Percentiles rank a stretch among this genome's conserved stretches.
Conservation (phyloP, 1,139 yeast genomes). For the Scheffersomyces parashehatae region DNA sequence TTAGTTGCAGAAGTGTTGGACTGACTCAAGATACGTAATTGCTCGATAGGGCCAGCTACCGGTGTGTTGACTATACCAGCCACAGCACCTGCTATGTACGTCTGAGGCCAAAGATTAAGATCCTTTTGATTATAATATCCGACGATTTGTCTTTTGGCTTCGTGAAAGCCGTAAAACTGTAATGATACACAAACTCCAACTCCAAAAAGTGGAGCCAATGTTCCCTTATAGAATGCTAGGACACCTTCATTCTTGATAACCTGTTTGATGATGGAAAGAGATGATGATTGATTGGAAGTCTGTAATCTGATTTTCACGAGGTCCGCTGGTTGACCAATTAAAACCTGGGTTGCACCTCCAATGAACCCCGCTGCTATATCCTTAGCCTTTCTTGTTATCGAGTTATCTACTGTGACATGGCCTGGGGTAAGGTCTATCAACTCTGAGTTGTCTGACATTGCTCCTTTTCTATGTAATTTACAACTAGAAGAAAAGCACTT, state of each 20-base stretch:
- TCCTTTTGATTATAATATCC: slow-evolving; percentile 26
- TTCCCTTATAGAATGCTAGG: slow-evolving; percentile 57
- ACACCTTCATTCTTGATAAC: slow-evolving; percentile 63
- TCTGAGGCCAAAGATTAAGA: slow-evolving; percentile 58
- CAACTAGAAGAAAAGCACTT: too few species aligned
- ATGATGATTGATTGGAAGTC: slow-evolving; percentile 40
- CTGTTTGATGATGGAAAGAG: slow-evolving; percentile 51
- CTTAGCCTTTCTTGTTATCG: slow-evolving; percentile 56
- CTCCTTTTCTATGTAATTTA: too few species aligned
- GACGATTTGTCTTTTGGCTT: slow-evolving; percentile 63
- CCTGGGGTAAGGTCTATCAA: not conserved
- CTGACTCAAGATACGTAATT: slow-evolving; percentile 69
- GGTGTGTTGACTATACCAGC: slow-evolving; percentile 81
- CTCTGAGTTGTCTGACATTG: not conserved
- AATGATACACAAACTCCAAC: slow-evolving; percentile 76
- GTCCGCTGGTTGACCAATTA: slow-evolving; percentile 76
- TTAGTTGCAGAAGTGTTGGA: slow-evolving; percentile 45
- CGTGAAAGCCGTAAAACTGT: slow-evolving; percentile 78
- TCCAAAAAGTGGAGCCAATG: slow-evolving; percentile 49
- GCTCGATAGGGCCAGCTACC: slow-evolving; percentile 75
- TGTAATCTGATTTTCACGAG: slow-evolving; percentile 67
- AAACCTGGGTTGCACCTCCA: slow-evolving; percentile 66
- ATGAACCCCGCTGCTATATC: slow-evolving; percentile 57
- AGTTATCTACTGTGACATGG: slow-evolving; percentile 41
- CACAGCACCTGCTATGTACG: slow-evolving; percentile 70